phyloP scores from a whole-genome alignment of 2,329 filamentous ascomycete genomes.

The Camptophora hylomeconis region DNA sequence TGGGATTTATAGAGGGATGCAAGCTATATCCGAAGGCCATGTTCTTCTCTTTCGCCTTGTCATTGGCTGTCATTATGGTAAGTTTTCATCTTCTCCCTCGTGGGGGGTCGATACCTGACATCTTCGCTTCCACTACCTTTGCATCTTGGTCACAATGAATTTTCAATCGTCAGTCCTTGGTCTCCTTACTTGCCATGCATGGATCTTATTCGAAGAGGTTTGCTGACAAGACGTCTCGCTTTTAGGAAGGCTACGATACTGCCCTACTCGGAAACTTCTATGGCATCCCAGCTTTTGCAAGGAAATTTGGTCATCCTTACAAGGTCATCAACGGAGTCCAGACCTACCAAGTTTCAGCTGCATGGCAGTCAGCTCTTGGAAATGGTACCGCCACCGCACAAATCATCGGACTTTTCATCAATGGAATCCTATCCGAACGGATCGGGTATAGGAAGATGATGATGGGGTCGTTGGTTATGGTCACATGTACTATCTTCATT shows the following conservation, averaged over 20 bases:
- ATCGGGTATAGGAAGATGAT: conserved; percentile 29
- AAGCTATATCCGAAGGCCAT: conserved; percentile 62
- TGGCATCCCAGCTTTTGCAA: conserved; percentile 13
- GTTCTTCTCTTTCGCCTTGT: conserved; percentile 17
- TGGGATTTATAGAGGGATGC: conserved; percentile 50
- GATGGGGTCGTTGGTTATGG: conserved; percentile 16
- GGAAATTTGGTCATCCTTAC: conserved; percentile 10
- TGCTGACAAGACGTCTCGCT: no score
- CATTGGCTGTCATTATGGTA: conserved; percentile 28
- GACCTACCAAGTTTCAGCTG: conserved; percentile 11
- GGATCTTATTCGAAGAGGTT: no score
- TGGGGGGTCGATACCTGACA: no score
- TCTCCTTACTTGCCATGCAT: no score
- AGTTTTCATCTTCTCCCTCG: no score
- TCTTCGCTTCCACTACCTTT: no score
- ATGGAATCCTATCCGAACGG: conserved; percentile 25
- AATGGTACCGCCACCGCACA: conserved; percentile 19
- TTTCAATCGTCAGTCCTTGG: no score
- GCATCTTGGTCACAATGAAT: no score
- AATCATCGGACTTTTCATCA: conserved; percentile 17
- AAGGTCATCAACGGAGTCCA: conserved; percentile 12
- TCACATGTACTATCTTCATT: conserved; percentile 24
- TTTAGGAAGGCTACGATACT: conserved; percentile 26
- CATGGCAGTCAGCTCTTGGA: conserved; percentile 34
- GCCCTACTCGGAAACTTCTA: conserved; percentile 18